A percentile compares a stretch with the other conserved stretches of the same genome.
These are phyloP conservation scores for Chalciporus piperatus DNA, from an alignment of 768 basidiomycete genomes.

Conservation along the genomic window DNA sequence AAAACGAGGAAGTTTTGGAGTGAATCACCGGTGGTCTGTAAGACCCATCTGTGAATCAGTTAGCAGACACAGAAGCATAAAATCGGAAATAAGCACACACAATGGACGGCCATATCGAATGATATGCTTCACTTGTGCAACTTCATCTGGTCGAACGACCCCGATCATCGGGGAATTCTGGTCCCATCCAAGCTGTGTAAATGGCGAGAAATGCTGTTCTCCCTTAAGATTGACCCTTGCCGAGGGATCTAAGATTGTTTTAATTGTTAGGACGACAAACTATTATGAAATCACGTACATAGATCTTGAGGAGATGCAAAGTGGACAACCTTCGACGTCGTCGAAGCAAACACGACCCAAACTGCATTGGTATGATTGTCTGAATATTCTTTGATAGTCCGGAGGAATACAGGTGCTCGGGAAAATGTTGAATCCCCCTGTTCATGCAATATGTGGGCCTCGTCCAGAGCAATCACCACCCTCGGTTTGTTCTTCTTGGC, in stretches of 20 bases:
- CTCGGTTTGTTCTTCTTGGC: too few species aligned
- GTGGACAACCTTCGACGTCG: not conserved
- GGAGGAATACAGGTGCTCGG: too few species aligned
- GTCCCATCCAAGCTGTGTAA: not conserved
- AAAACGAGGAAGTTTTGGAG: too few species aligned
- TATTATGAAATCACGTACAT: not conserved
- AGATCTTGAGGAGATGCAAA: not conserved
- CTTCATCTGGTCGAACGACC: not conserved
- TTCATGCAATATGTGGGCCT: too few species aligned
- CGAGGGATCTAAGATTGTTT: not conserved
- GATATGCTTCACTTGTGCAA: not conserved
- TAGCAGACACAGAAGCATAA: too few species aligned
- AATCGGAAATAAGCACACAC: too few species aligned
- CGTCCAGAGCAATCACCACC: too few species aligned
- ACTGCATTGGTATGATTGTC: too few species aligned
- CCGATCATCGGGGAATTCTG: not conserved
- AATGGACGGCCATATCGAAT: not conserved
- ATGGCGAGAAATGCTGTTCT: not conserved
- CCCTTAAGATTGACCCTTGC: not conserved
- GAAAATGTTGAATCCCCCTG: too few species aligned
- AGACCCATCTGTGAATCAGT: too few species aligned
- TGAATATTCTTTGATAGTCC: too few species aligned
- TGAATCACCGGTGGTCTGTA: too few species aligned
- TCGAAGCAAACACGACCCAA: not conserved
- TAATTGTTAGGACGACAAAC: not conserved